These are phyloP conservation scores for Escovopsis sp. DNA, from an alignment of 2,329 filamentous ascomycete genomes.

Conservation along the genomic window DNA sequence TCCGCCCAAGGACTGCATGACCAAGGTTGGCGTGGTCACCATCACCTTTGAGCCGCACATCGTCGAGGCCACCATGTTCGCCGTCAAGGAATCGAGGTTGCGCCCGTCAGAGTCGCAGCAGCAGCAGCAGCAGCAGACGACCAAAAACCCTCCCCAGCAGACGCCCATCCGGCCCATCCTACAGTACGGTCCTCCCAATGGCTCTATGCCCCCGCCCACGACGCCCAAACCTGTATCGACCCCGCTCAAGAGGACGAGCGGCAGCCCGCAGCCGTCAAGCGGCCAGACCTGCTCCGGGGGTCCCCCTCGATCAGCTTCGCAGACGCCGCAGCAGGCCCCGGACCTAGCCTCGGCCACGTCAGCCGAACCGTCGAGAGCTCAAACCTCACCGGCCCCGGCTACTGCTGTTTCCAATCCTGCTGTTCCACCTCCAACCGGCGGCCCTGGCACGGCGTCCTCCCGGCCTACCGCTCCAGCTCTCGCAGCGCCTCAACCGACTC, in stretches of 20 bases:
- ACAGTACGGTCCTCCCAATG: conserved; percentile 51
- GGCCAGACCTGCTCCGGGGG: conserved; percentile 9
- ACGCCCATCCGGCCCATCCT: conserved; percentile 36
- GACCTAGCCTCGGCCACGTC: conserved; percentile 1
- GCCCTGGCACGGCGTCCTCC: background rate
- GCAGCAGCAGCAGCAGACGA: conserved; percentile 13
- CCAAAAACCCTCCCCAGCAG: conserved; percentile 4
- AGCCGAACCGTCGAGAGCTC: background rate
- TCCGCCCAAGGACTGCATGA: conserved; percentile 55
- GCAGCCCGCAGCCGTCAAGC: conserved; percentile 5
- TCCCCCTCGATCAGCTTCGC: conserved; percentile 9
- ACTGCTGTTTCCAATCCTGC: no score
- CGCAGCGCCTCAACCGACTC: conserved; percentile 9
- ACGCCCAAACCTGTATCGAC: conserved; percentile 16
- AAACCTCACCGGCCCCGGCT: conserved; percentile 1
- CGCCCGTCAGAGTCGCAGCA: conserved; percentile 13
- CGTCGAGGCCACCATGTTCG: conserved; percentile 60
- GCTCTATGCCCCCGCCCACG: conserved; percentile 40
- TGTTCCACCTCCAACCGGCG: conserved; percentile 2
- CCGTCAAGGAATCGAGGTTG: conserved; percentile 48
- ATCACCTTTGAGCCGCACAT: conserved; percentile 69
- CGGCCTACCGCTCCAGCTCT: conserved; percentile 4
- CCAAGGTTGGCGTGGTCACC: conserved; percentile 55
- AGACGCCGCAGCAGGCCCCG: conserved; percentile 4
- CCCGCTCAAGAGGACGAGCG: conserved; percentile 6